Base-by-base conservation (phyloP, 805 yeast genomes). In the Yarrowia bubula region DNA sequence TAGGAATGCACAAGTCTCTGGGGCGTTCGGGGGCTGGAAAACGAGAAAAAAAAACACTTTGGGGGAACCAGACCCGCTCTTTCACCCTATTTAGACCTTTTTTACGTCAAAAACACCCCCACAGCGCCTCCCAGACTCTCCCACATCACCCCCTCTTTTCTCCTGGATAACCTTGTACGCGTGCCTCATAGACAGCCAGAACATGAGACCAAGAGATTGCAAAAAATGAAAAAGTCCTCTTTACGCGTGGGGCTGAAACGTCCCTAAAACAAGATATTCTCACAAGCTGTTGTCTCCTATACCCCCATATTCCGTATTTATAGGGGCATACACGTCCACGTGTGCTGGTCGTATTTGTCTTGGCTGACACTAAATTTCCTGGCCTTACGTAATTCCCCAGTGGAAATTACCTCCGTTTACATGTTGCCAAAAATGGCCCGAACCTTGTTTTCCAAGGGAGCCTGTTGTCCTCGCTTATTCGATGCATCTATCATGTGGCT, bases 111-210 rank as follows among this genome's bases (percentile, higher is more conserved):
- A 46, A 31, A 10, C n/a, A 8, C 13, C 13, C 38, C 38, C 38
- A 11, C 38, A 35, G 7, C 4, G 7, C 38, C 28, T 10, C 4
- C 11, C 4, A 31, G 3, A 47, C 39, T 4, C 18, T 1, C 18
- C 37, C 37, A 4, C 32, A 13, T 28, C 0, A 3, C 8, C 37
- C 50, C 38, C 51, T 46, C 51, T 46, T 32, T 46, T 46, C 51
- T 46, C 51, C 51, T 46, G 51, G 37, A 46, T 46, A 46, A 46
- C 51, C 51, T 32, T 46, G 38, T 46, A 46, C 51, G 51, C 51
- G 51, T 31, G 22, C 7, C 35, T 31, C 32, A 31, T 32, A 13
- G 32, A 43, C 48, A 7, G 32, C 28, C 28, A 42, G 46, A 22
- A 28, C 46, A 22, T 11, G 9, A 39, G 5, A 39, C 11, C 17